A percentile compares a stretch with the other conserved stretches of the same genome.
These are phyloP conservation scores for Phialophora macrospora DNA, from an alignment of 2,329 filamentous ascomycete species.

Conservation along the genomic window DNA sequence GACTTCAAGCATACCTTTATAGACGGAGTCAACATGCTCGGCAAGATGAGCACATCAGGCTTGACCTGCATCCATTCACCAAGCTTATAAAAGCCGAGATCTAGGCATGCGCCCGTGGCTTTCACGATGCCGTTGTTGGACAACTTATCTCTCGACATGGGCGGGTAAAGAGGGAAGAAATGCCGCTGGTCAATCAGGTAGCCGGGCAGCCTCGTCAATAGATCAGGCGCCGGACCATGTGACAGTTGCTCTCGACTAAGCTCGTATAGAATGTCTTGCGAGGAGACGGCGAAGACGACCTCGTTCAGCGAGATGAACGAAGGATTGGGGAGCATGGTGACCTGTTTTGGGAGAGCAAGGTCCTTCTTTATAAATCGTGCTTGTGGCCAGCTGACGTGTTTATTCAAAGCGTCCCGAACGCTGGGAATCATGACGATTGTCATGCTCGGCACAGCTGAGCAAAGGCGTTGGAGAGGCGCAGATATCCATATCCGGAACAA, in stretches of 20 bases:
- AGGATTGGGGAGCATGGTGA: slow-evolving; percentile 82
- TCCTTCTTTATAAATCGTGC: slow-evolving; percentile 72
- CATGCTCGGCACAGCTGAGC: slow-evolving; percentile 71
- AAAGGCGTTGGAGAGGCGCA: slow-evolving; percentile 72
- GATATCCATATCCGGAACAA: slow-evolving; percentile 83
- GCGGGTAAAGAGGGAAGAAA: slow-evolving; percentile 88
- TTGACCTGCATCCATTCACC: slow-evolving; percentile 87
- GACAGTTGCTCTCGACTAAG: slow-evolving; percentile 74
- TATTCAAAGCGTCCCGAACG: slow-evolving; percentile 77
- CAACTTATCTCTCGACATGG: slow-evolving; percentile 69
- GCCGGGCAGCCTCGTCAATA: slow-evolving; percentile 72
- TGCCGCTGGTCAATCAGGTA: slow-evolving; percentile 88
- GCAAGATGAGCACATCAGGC: slow-evolving; percentile 82
- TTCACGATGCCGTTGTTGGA: slow-evolving; percentile 68
- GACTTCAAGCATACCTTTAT: slow-evolving; percentile 68
- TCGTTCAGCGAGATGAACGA: slow-evolving; percentile 91
- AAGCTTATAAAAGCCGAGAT: slow-evolving; percentile 82
- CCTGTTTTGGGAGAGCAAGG: slow-evolving; percentile 77
- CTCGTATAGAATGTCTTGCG: slow-evolving; percentile 83
- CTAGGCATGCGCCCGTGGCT: slow-evolving; percentile 76
- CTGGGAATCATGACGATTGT: slow-evolving; percentile 84
- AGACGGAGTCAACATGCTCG: slow-evolving; percentile 82
- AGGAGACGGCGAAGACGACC: slow-evolving; percentile 77
- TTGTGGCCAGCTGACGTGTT: slow-evolving; percentile 86
- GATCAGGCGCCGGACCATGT: slow-evolving; percentile 60